Percentiles rank a stretch among this genome's conserved stretches.
Evolutionary conservation across 352 stramenopile species (phyloP).

Genomic region (Phytophthora melonis): DNA sequence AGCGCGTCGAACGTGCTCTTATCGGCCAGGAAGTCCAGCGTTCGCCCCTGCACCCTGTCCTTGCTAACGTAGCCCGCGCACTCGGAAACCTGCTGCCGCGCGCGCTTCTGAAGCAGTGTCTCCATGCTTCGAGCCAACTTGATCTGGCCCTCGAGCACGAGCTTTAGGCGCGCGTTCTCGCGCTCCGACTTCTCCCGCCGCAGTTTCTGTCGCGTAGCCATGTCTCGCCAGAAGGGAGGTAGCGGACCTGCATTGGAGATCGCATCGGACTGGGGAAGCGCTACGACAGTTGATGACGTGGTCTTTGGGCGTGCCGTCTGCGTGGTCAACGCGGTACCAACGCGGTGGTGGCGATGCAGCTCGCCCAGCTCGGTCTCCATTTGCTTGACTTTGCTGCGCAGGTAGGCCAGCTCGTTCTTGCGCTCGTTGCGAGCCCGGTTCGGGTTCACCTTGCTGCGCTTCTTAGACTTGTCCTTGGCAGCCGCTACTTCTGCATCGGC

Average conservation of each 20-base stretch:
- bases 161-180: not conserved
- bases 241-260: not conserved
- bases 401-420: conserved; percentile 65
- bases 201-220: conserved; percentile 6
- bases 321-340: conserved; percentile 6
- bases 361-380: conserved; percentile 47
- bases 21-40: not conserved
- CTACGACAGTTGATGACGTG: not conserved
- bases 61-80: not conserved
- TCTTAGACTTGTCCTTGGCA: conserved; percentile 16
- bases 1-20: not conserved
- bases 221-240: conserved; percentile 48
- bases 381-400: conserved; percentile 56
- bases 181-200: not conserved
- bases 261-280: not conserved
- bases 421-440: conserved; percentile 54
- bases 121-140: not conserved
- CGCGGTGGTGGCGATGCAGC: conserved; percentile 24
- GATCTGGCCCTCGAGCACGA: not conserved
- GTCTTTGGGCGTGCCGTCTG: not conserved
- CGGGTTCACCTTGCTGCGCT: conserved; percentile 42
- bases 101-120: not conserved
- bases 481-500: not conserved
- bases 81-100: not conserved
- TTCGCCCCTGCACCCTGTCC: not conserved